Base-by-base conservation (phyloP, 2,329 filamentous ascomycete genomes). In the Blastomyces percursus region DNA sequence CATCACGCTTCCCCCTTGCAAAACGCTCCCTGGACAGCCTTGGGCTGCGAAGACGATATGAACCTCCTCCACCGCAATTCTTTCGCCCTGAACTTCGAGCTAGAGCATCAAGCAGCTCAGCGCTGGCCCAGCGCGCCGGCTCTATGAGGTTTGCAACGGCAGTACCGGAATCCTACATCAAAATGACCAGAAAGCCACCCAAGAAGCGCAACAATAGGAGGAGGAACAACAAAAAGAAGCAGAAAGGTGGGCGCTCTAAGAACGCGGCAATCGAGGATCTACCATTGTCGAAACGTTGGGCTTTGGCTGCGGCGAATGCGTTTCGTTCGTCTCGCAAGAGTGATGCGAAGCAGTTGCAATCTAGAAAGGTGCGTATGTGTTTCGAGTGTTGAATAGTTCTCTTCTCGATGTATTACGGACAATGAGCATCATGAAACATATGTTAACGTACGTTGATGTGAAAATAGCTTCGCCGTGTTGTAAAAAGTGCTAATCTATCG, bases 261-360 rank as follows among this genome's bases (percentile, higher is more conserved):
- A 59, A 48, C 48, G 19, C 59, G 6, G 16, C 51, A 9, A 54
- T 21, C 24, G 55, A 61, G 30, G 54, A 42, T 44, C 30, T 62
- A 24, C 46, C 60, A 55, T 57, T 62, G 7, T 56, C 61, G 19
- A 65, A 62, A 57, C 61, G 60, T 16, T 65, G 65, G 64, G 61
- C 64, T 21, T 40, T 62, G 2, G 61, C 61, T 60, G 64, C 64
- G 42, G 61, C 59, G 42, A 66, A 65, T 35, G 62, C 56, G 11
- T 40, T 66, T 62, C 65, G 64, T 27, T 46, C 57, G 27, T 64
- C 61, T 8, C 30, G 50, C 32, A 57, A 61, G 30, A 40, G 27
- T 60, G 30, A 40, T 21, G 32, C 50, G 9, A 52, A 40, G 30
- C 24, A 27, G 6, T 1, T 9, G 38, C 40, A 40, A 12, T 5